These are phyloP conservation scores for Fusarium chlamydosporum DNA, from an alignment of 2,329 filamentous ascomycete species.

Conservation along the genomic window DNA sequence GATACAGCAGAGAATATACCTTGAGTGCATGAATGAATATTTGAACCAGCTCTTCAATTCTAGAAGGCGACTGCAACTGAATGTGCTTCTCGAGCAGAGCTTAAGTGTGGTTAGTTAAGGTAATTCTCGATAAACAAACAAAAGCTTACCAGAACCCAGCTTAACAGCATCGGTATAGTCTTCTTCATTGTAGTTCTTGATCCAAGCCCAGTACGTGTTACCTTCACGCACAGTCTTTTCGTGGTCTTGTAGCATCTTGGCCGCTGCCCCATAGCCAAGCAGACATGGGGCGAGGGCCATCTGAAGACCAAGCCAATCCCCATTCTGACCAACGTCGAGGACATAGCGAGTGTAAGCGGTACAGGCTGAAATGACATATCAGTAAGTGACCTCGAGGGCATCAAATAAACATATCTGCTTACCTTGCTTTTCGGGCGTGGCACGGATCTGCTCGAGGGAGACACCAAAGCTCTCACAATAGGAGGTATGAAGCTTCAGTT, in stretches of 20 bases:
- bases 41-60: slow-evolving; percentile 84
- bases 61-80: slow-evolving; percentile 76
- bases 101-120: slow-evolving; percentile 50
- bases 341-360: slow-evolving; percentile 89
- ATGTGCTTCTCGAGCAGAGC: slow-evolving; percentile 83
- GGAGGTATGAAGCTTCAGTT: slow-evolving; percentile 83
- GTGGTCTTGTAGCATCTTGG: slow-evolving; percentile 76
- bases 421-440: slow-evolving; percentile 81
- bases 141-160: slow-evolving; percentile 73
- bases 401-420: slow-evolving; percentile 35
- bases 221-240: slow-evolving; percentile 71
- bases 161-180: slow-evolving; percentile 82
- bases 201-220: slow-evolving; percentile 91
- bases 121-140: neutral
- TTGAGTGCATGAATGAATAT: slow-evolving; percentile 92
- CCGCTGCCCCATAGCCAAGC: slow-evolving; percentile 89
- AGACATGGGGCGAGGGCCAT: slow-evolving; percentile 88
- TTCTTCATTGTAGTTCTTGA: slow-evolving; percentile 86
- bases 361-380: slow-evolving; percentile 65
- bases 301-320: slow-evolving; percentile 90
- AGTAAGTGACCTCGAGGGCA: slow-evolving; percentile 2
- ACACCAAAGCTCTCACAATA: slow-evolving; percentile 89
- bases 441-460: slow-evolving; percentile 78
- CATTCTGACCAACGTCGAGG: slow-evolving; percentile 87
- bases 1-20: slow-evolving; percentile 60